Percentiles rank a stretch among this genome's conserved stretches.
Evolutionary conservation across 768 basidiomycete genomes (phyloP).

Genomic region (Serpula lacrymans): DNA sequence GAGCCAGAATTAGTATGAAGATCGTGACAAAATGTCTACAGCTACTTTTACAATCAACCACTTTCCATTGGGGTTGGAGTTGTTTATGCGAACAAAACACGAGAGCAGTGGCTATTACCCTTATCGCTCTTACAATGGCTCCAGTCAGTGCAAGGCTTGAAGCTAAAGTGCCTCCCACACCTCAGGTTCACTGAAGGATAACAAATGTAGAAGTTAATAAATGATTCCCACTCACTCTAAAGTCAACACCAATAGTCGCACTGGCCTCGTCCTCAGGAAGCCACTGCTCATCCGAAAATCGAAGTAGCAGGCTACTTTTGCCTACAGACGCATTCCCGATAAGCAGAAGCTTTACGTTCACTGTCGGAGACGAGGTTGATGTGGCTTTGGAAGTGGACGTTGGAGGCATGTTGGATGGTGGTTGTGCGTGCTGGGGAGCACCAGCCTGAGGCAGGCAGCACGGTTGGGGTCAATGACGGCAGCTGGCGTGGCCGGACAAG

Average conservation of each 20-base stretch:
- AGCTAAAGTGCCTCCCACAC: background rate
- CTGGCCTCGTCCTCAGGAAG: conserved; percentile 86
- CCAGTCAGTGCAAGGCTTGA: conserved; percentile 6
- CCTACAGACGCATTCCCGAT: conserved; percentile 92
- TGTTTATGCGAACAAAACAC: too few species aligned
- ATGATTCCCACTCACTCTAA: conserved; percentile 52
- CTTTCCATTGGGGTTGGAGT: background rate
- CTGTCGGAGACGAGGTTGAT: conserved; percentile 31
- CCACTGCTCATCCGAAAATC: conserved; percentile 98
- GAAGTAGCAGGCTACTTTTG: conserved; percentile 83
- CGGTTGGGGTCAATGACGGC: too few species aligned
- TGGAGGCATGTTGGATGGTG: conserved; percentile 23
- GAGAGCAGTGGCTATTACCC: too few species aligned
- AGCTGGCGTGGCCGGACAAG: too few species aligned
- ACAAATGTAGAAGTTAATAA: conserved; percentile 5
- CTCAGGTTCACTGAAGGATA: conserved; percentile 1
- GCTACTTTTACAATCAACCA: background rate
- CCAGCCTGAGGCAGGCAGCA: too few species aligned
- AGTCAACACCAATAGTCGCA: conserved; percentile 84
- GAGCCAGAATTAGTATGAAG: too few species aligned
- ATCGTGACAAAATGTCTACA: conserved; percentile 3
- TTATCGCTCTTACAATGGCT: too few species aligned
- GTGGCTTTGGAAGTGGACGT: conserved; percentile 22
- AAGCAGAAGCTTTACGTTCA: conserved; percentile 80
- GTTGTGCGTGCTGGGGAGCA: too few species aligned